A percentile compares a stretch with the other conserved stretches of the same genome.
phyloP scores from a whole-genome alignment of 345 rosid species.

The Eucalyptus microcorys region DNA sequence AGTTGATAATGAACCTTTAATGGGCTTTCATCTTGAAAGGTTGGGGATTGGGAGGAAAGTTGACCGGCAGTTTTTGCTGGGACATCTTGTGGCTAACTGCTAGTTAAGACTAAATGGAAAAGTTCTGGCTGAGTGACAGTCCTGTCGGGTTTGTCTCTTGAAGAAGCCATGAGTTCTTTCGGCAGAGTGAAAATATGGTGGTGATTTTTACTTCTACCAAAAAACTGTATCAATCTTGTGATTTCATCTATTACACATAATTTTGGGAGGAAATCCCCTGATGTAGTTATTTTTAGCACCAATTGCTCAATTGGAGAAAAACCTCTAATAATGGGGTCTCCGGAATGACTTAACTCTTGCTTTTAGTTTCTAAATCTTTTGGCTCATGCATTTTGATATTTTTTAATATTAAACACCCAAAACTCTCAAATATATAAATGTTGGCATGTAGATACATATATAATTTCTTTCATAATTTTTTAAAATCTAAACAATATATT shows the following conservation, averaged over 20 bases:
- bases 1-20: neutral
- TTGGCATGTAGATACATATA: neutral
- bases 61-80: neutral
- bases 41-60: neutral
- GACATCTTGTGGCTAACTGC: neutral
- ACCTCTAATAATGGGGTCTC: neutral
- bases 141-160: neutral
- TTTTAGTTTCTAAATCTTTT: neutral
- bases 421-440: neutral
- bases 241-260: neutral
- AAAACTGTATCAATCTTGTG: neutral
- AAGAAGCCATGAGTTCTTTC: neutral
- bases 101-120: neutral
- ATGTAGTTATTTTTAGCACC: neutral
- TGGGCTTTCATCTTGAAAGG: neutral
- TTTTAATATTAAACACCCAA: neutral
- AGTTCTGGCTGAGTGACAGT: neutral
- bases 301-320: neutral
- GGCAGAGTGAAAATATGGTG: neutral
- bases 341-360: neutral
- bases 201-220: neutral
- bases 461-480: neutral
- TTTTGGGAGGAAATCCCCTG: neutral
- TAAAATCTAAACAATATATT: neutral
- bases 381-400: neutral